Base-by-base conservation (phyloP, 768 basidiomycete genomes). In the Omphalotus guepiniiformis region DNA sequence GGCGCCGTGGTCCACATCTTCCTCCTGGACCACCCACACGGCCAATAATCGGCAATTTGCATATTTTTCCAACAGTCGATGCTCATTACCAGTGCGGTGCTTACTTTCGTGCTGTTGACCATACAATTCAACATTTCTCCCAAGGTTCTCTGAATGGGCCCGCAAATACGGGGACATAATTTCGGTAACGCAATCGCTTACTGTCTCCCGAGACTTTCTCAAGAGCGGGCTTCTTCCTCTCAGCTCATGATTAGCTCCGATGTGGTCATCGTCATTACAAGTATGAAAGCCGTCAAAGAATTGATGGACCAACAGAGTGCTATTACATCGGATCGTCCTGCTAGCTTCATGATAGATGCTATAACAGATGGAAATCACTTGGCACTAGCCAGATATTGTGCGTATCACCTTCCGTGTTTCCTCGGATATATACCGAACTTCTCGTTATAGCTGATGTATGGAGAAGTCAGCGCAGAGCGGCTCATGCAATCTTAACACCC, bases 71-170 rank as follows among this genome's bases (percentile, higher is more conserved):
- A 4, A 43, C 46, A 1, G 29, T 50, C 29, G 52, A 21, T n/a
- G 36, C 41, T 12, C 50, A 54, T 35, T 38, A 43, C 42, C 49
- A 54, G 55, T 52, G 39, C 4, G 23, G 4, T 22, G n/a, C 9
- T n/a, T 37, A 15, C 15, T 37, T n/a, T 15, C 7, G 7, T 5
- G 6, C 35, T 37, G 21, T 16, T 15, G 15, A 37, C n/a, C 21
- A 37, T 1, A 35, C 49, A n/a, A 16, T 6, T 4, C 16, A 2
- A 4, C 6, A 13, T 19, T 35, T 12, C 7, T 6, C 13, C 11
- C 1, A 28, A 64, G 59, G 39, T 56, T 65, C 21, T 58, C 62
- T 5, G 58, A 59, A 50, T 63, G 62, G 63, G 58, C 63, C 1
- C 46, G 51, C 15, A 21, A 42, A 25, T 63, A 63, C 32, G 63